Evolutionary conservation across 2,329 filamentous ascomycete genomes (phyloP).

Genomic region (Botryotinia convoluta): DNA sequence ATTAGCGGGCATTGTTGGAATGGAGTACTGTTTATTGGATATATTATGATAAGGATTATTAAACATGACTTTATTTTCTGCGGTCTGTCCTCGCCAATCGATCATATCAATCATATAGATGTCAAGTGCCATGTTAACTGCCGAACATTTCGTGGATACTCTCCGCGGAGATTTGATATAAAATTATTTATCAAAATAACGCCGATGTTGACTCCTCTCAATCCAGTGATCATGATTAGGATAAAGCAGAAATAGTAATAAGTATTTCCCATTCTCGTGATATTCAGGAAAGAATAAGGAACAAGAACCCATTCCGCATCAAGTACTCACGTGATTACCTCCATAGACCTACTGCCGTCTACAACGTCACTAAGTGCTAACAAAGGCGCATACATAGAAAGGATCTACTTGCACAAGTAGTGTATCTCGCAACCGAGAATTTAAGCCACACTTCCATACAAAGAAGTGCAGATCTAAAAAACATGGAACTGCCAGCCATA

Average conservation of each 20-base stretch:
- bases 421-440: not conserved
- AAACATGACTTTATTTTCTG: not conserved
- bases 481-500: not conserved
- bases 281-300: not conserved
- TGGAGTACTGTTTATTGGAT: slow-evolving; percentile 16
- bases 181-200: not conserved
- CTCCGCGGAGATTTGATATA: not conserved
- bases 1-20: slow-evolving; percentile 14
- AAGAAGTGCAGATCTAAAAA: not conserved
- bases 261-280: not conserved
- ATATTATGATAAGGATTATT: slow-evolving; percentile 3
- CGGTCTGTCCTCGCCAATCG: not conserved
- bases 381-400: not conserved
- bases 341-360: too few species aligned
- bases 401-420: not conserved
- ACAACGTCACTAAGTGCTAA: not conserved
- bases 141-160: not conserved
- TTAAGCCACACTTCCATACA: not conserved
- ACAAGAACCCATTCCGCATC: not conserved
- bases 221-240: slow-evolving; percentile 8
- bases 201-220: not conserved
- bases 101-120: not conserved
- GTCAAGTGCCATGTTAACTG: slow-evolving; percentile 1
- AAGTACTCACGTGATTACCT: not conserved
- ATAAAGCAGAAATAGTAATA: not conserved